These are phyloP conservation scores for Sordariomycetes sp. DNA, from an alignment of 2,329 filamentous ascomycete genomes.

Conservation along the genomic window DNA sequence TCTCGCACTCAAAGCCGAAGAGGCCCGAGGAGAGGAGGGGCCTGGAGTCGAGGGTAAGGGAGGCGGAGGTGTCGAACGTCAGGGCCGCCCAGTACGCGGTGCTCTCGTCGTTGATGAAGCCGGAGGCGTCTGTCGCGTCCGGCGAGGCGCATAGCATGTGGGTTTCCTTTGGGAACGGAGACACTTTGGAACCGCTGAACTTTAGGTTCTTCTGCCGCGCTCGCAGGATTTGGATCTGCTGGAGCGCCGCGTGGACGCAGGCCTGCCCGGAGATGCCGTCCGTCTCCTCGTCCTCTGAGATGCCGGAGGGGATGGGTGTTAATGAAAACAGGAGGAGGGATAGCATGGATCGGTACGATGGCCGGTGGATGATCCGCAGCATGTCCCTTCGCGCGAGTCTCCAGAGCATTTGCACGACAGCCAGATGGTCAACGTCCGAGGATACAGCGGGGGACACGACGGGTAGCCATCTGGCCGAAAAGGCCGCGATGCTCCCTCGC, in stretches of 20 bases:
- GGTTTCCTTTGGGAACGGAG: slow-evolving; percentile 12
- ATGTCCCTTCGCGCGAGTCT: slow-evolving; percentile 23
- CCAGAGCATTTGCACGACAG: slow-evolving; percentile 18
- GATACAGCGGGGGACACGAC: slow-evolving; percentile 7
- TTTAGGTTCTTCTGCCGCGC: slow-evolving; percentile 25
- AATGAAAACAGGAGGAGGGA: slow-evolving; percentile 26
- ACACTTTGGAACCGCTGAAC: slow-evolving; percentile 28
- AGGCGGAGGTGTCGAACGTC: slow-evolving; percentile 28
- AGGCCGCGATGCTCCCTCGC: slow-evolving; percentile 15
- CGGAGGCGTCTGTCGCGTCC: slow-evolving; percentile 15
- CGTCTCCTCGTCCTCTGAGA: slow-evolving; percentile 27
- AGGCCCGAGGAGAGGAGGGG: slow-evolving; percentile 26
- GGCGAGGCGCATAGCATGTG: slow-evolving; percentile 13
- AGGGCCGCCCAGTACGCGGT: slow-evolving; percentile 29
- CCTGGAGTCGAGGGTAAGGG: slow-evolving; percentile 26
- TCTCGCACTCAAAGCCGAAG: slow-evolving; percentile 18
- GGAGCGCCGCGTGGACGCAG: slow-evolving; percentile 27
- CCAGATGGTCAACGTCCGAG: slow-evolving; percentile 7
- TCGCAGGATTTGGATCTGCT: slow-evolving; percentile 26
- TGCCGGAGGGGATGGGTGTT: slow-evolving; percentile 25
- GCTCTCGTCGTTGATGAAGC: slow-evolving; percentile 25
- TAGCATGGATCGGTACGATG: slow-evolving; percentile 28
- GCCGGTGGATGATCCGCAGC: slow-evolving; percentile 26
- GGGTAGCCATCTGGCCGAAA: slow-evolving; percentile 18
- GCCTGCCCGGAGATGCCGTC: slow-evolving; percentile 26